Evolutionary conservation across 495 filamentous ascomycete species (phyloP).

Genomic region (Copromyces sp.): DNA sequence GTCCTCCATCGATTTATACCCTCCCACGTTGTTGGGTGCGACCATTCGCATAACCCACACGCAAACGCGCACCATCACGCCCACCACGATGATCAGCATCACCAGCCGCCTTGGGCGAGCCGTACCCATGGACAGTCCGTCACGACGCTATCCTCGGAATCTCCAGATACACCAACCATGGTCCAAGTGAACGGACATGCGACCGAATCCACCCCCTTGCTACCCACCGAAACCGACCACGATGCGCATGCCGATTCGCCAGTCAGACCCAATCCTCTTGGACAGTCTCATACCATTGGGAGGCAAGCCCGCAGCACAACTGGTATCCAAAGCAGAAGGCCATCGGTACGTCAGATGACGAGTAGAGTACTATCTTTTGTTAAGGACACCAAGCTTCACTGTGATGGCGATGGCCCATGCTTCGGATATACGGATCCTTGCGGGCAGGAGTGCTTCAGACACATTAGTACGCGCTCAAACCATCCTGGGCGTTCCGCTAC

Average conservation of each 20-base stretch:
- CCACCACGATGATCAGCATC: constrained; percentile 19
- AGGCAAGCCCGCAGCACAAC: constrained; percentile 3
- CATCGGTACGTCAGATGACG: constrained; percentile 35
- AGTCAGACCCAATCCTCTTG: constrained; percentile 2
- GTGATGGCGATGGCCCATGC: constrained; percentile 67
- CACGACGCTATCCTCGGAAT: constrained; percentile 16
- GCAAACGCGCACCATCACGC: constrained; percentile 23
- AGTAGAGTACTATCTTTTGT: constrained; percentile 54
- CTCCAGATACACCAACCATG: constrained; percentile 12
- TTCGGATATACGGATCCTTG: constrained; percentile 80
- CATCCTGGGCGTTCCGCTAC: constrained; percentile 15
- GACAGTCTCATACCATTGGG: constrained; percentile 1
- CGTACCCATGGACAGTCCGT: constrained; percentile 11
- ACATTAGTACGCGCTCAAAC: constrained; percentile 22
- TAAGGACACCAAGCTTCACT: constrained; percentile 55
- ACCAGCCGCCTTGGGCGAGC: constrained; percentile 10
- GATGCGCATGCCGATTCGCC: not conserved
- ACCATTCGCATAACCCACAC: constrained; percentile 62
- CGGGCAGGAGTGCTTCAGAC: constrained; percentile 68
- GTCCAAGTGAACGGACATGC: constrained; percentile 9
- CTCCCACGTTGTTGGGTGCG: constrained; percentile 89
- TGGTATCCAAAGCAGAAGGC: constrained; percentile 22
- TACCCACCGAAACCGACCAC: constrained; percentile 3
- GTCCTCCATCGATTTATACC: constrained; percentile 76
- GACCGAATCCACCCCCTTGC: constrained; percentile 24